Conservation (phyloP, 2,329 filamentous ascomycete species). For the Penicillium sp. region DNA sequence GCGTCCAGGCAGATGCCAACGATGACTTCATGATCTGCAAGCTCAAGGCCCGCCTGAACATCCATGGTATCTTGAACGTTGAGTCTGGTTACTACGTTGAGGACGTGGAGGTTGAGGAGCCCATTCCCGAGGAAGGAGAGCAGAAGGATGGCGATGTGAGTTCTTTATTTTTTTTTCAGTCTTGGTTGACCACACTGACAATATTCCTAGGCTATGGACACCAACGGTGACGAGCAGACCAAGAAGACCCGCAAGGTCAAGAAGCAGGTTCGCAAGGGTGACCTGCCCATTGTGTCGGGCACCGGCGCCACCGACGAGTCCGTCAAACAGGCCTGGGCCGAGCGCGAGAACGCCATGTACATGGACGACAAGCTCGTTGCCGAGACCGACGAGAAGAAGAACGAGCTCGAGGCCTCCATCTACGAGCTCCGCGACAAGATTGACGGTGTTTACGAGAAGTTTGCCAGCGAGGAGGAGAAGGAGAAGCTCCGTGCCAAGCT, state of each 20-base stretch:
- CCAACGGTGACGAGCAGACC: constrained; percentile 67
- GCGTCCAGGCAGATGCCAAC: constrained; percentile 85
- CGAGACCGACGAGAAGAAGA: constrained; percentile 99
- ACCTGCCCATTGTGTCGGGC: constrained; percentile 78
- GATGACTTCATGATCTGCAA: constrained; percentile 99
- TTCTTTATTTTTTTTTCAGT: constrained; percentile 8
- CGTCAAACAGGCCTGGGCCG: constrained; percentile 62
- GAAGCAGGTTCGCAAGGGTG: constrained; percentile 98
- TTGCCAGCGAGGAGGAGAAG: constrained; percentile 85
- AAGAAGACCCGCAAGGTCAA: constrained; percentile 92
- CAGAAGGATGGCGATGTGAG: constrained; percentile 58
- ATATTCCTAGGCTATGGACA: constrained; percentile 70
- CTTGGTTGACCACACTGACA: constrained; percentile 15
- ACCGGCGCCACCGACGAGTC: constrained; percentile 72
- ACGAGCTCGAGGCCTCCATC: constrained; percentile 96
- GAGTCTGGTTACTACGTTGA: constrained; percentile 98
- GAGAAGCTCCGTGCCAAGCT: constrained; percentile 46
- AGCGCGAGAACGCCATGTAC: constrained; percentile 86
- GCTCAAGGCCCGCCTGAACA: constrained; percentile 93
- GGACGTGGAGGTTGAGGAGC: constrained; percentile 94
- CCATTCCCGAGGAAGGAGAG: constrained; percentile 67
- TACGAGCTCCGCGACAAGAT: constrained; percentile 96
- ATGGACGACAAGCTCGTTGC: constrained; percentile 98
- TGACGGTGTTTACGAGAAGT: constrained; percentile 67
- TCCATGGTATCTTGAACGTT: constrained; percentile 93